Evolutionary conservation across 305 asterid genomes (phyloP), one percentile per base, ranked within the genome.

Genomic region (Fraxinus baroniana): DNA sequence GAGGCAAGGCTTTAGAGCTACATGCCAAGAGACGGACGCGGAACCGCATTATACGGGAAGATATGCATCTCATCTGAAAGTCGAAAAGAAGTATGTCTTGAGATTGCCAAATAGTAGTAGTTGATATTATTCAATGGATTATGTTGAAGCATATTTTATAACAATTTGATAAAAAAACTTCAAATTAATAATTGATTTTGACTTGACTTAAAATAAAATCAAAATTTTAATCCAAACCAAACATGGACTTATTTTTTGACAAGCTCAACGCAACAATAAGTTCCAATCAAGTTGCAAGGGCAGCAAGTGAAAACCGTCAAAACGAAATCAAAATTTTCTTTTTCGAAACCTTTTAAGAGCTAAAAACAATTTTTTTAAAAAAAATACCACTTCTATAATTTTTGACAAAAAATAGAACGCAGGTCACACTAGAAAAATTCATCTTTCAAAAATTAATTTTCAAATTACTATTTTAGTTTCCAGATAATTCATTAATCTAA

Each of bases 21-120:
- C 22, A 66, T 52, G 32, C 62, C 72, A 41, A 73, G 71, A 64
- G 77, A 39, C 12, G 73, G 52, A 60, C 28, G 32, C 4, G 46
- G 22, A 72, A 49, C 35, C 37, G 76, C 76, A 70, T 70, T 15
- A 13, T 82, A 44, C 24, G 20, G 12, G 57, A 46, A 73, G 55
- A 30, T 73, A 52, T 60, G 28, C 49, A 77, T 83, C 12, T 32
- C 49, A 77, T 82, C 12, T 32, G 49, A 41, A n/a, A 77, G 83
- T 15, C 28, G 46, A 32, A 64, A 80, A 80, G 18, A 72, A 80
- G 79, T 4, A 60, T 73, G 78, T 24, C 12, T 30, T 20, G 60
- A 32, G 17, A 64, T 82, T 49, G 8, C 0, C 22, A 37, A 30
- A 62, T 78, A 55, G 79, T 18, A n/a, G 6, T 18, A 52, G 68